Conservation (phyloP, 331 rosid genomes). For the Quercus lobata region DNA sequence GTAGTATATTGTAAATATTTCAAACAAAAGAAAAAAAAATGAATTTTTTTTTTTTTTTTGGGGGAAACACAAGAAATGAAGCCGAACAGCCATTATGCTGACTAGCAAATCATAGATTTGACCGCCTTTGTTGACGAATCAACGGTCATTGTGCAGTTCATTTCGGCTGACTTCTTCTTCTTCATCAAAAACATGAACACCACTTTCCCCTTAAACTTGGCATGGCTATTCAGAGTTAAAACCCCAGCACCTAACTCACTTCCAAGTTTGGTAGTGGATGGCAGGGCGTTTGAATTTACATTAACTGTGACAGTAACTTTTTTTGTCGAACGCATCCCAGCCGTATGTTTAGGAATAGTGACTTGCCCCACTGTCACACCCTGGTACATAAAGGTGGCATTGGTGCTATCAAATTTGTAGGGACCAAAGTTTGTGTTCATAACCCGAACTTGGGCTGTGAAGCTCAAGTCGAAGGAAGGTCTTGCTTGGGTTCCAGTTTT, state of each 20-base stretch:
- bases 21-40: too few species aligned
- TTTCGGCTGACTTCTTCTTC: conserved; percentile 21
- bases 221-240: conserved; percentile 12
- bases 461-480: conserved; percentile 14
- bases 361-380: conserved; percentile 4
- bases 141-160: conserved; percentile 25
- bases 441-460: conserved; percentile 18
- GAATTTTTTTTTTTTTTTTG: too few species aligned
- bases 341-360: conserved; percentile 15
- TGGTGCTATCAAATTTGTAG: conserved; percentile 17
- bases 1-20: too few species aligned
- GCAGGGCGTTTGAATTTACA: background rate
- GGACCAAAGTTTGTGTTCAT: conserved; percentile 30
- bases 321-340: conserved; percentile 11
- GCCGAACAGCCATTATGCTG: background rate
- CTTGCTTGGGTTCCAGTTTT: background rate
- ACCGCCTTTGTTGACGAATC: background rate
- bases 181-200: conserved; percentile 15
- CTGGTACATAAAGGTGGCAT: background rate
- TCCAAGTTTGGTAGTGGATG: background rate
- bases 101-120: background rate
- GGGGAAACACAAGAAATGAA: background rate
- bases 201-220: conserved; percentile 21
- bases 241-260: conserved; percentile 9
- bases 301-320: background rate